Base-by-base conservation (phyloP, 2,329 filamentous ascomycete species). In the Fusarium bulbicola region DNA sequence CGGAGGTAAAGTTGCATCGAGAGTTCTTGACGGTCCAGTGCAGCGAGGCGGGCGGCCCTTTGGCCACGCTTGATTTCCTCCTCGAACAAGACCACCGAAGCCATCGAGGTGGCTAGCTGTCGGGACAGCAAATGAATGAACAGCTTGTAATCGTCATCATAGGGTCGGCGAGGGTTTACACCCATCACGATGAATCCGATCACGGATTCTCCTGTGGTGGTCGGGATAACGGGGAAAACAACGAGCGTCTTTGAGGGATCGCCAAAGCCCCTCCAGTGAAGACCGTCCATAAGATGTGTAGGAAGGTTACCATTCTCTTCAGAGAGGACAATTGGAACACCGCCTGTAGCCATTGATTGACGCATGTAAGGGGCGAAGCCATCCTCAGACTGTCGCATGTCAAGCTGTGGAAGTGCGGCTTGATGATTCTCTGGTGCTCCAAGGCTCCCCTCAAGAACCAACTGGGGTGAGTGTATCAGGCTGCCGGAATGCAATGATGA, bases 121-220 rank as follows among this genome's bases (percentile, higher is more conserved):
- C 93, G 88, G 52, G 91, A 92, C 10, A 95, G 82, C 2, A 95
- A 85, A 74, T 93, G 91, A 42, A 95, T 86, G 76, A 95, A 96
- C 1, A 95, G 85, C 70, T 90, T 89, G 77, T 95, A 96, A 73
- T 95, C 93, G 42, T 92, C 91, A 75, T 96, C 92, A 75, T 93
- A 96, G 0, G 92, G 93, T 56, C 93, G 87, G 46, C 93, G 86
- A 4, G 94, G 93, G 78, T 97, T 97, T 15, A 93, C 85, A 8
- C 93, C 94, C 79, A 96, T 86, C 6, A 96, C 88, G 14, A 96
- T 86, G 77, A 96, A 96, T 2, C 93, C 94, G 2, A 95, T 87
- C 2, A 93, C 91, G 5, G 87, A 88, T 61, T 95, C 92, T 7
- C 90, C 91, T 5, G 90, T 86, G 0, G 85, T 93, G 1, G 92